Evolutionary conservation across 768 basidiomycete genomes (phyloP).

Genomic region (Lyophyllum shimeji): DNA sequence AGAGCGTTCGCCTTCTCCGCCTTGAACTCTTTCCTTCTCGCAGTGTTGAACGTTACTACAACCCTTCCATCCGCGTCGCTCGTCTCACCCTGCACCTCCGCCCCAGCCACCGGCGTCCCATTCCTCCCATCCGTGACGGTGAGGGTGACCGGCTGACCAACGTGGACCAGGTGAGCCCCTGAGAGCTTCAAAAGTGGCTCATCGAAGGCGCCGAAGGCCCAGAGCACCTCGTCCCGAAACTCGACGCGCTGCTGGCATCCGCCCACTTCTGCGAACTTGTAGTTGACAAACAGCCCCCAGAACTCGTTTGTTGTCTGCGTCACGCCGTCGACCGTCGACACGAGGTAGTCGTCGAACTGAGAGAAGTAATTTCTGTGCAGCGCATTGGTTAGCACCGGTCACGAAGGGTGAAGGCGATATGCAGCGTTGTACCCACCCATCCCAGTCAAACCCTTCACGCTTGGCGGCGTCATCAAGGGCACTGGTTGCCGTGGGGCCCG

Average conservation of each 20-base stretch:
- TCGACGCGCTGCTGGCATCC: constrained; percentile 15
- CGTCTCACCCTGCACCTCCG: constrained; percentile 23
- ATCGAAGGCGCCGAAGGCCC: constrained; percentile 12
- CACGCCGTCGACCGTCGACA: constrained; percentile 35
- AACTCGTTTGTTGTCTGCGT: constrained; percentile 26
- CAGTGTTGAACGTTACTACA: constrained; percentile 22
- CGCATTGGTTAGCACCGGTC: too few relatives aligned
- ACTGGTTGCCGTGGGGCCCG: constrained; percentile 41
- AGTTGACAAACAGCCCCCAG: constrained; percentile 12
- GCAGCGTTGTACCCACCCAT: constrained; percentile 28
- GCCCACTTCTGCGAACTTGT: constrained; percentile 4
- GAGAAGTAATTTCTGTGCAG: constrained; percentile 28
- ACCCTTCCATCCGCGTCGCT: constrained; percentile 29
- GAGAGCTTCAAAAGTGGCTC: constrained; percentile 29
- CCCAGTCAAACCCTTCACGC: constrained; percentile 31
- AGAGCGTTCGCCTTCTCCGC: constrained; percentile 31
- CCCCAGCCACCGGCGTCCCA: constrained; percentile 31
- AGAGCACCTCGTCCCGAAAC: constrained; percentile 11
- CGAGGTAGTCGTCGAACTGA: constrained; percentile 43
- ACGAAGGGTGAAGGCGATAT: background rate
- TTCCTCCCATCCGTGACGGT: constrained; percentile 38
- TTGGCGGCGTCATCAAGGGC: constrained; percentile 43
- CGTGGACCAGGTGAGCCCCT: constrained; percentile 31
- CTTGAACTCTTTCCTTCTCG: constrained; percentile 27
- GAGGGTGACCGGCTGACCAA: constrained; percentile 27